Conservation (phyloP, 2,329 filamentous ascomycete genomes). For the Penicillium brasilianum region DNA sequence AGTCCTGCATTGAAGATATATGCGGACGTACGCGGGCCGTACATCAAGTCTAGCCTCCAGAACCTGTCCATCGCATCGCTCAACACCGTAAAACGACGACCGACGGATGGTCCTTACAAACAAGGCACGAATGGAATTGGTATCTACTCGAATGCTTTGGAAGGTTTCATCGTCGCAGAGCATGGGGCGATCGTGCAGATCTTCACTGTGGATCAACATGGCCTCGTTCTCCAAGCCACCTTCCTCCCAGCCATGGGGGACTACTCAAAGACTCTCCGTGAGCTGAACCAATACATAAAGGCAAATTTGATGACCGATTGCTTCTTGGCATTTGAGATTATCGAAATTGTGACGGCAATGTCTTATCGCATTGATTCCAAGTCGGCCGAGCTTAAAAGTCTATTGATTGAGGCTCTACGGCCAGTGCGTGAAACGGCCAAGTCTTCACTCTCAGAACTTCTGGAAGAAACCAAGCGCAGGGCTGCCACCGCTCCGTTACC, state of each 20-base stretch:
- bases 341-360: slow-evolving; percentile 82
- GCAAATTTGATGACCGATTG: slow-evolving; percentile 86
- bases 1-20: slow-evolving; percentile 81
- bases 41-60: slow-evolving; percentile 78
- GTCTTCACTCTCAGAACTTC: slow-evolving; percentile 76
- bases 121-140: slow-evolving; percentile 89
- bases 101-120: slow-evolving; percentile 79
- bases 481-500: slow-evolving; percentile 72
- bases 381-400: slow-evolving; percentile 82
- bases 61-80: slow-evolving; percentile 88
- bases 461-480: slow-evolving; percentile 80
- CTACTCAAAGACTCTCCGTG: slow-evolving; percentile 81
- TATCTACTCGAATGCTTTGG: slow-evolving; percentile 84
- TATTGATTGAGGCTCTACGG: slow-evolving; percentile 82
- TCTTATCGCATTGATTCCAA: slow-evolving; percentile 79
- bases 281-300: slow-evolving; percentile 89
- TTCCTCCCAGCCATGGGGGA: slow-evolving; percentile 79
- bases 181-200: slow-evolving; percentile 89
- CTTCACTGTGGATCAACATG: slow-evolving; percentile 85
- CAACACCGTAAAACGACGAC: slow-evolving; percentile 77
- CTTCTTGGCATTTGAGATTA: slow-evolving; percentile 92
- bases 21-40: slow-evolving; percentile 82
- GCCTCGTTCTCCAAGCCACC: slow-evolving; percentile 75
- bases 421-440: slow-evolving; percentile 93
- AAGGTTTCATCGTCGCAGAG: slow-evolving; percentile 84